A percentile compares a stretch with the other conserved stretches of the same genome.
Conservation (phyloP, 192 early-diverging fungal species). For the Chytriomyces confervae region DNA sequence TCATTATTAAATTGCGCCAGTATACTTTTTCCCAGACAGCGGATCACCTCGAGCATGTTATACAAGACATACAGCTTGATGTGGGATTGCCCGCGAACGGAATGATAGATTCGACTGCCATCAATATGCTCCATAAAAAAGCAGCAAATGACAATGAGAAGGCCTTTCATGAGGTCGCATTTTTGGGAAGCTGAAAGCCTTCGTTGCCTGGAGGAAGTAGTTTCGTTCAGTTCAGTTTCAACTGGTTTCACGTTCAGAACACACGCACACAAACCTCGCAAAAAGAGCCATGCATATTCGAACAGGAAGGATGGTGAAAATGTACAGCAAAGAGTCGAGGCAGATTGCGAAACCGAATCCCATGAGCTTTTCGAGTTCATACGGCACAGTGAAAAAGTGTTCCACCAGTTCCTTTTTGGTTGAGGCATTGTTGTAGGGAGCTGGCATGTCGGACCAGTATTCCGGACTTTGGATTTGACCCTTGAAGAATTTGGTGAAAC, state of each 20-base stretch:
- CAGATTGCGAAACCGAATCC: slow-evolving; percentile 90
- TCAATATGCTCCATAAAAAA: slow-evolving; percentile 80
- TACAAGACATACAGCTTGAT: slow-evolving; percentile 98
- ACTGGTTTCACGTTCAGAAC: slow-evolving; percentile 27
- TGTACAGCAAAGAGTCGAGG: slow-evolving; percentile 93
- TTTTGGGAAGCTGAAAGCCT: slow-evolving; percentile 81
- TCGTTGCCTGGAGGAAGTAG: background rate
- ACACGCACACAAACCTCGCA: slow-evolving; percentile 42
- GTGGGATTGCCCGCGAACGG: slow-evolving; percentile 91
- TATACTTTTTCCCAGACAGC: background rate
- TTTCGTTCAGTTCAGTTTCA: slow-evolving; percentile 1
- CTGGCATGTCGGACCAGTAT: background rate
- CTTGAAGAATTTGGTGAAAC: background rate
- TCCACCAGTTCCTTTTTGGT: slow-evolving; percentile 82
- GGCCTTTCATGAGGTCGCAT: slow-evolving; percentile 88
- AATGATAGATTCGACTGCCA: slow-evolving; percentile 89
- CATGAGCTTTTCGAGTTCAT: slow-evolving; percentile 92
- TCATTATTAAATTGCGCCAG: background rate
- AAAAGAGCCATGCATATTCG: slow-evolving; percentile 75
- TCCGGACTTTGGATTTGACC: background rate
- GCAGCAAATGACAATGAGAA: slow-evolving; percentile 77
- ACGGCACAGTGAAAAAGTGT: slow-evolving; percentile 87
- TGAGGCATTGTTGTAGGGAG: slow-evolving; percentile 41
- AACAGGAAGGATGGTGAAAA: slow-evolving; percentile 92
- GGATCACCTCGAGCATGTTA: slow-evolving; percentile 83